Base-by-base conservation (phyloP, 768 basidiomycete genomes). In the Amanita muscaria region DNA sequence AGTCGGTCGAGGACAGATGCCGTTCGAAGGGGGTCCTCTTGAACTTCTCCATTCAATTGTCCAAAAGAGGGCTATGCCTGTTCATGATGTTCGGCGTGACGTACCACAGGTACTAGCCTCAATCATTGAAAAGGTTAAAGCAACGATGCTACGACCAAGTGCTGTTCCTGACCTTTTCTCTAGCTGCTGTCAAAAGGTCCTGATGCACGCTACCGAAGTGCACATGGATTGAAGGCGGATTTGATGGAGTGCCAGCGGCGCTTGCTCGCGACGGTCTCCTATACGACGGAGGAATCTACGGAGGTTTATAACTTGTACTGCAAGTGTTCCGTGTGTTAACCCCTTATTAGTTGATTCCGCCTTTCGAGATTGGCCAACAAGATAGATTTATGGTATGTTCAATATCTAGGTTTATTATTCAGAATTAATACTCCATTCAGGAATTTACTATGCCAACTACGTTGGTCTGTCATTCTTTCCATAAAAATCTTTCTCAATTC, bases 51-150 rank as follows among this genome's bases (percentile, higher is more conserved):
- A 83, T 53, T 71, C 81, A 2, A 80, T 85, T 43, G 79, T 83
- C 18, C 81, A 83, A 55, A 82, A 80, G 52, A 62, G 79, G 11
- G 80, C 83, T 0, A 82, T 82, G 76, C 79, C 79, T 7, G 82
- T 85, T 10, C 81, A 84, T 50, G 83, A 85, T 55, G 77, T 84
- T 15, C 68, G 84, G 33, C 67, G 80, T 37, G 84, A 87, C 56
- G 70, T 84, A 3, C 83, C 84, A 1, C 76, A 79, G 49, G 82
- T 87, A 10, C 61, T 87, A 16, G 80, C 80, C 3, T 64, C 69
- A 46, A 81, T 87, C 38, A 74, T 87, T 46, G 80, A 83, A 51
- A 83, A 80, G 67, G 80, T 73, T 51, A 35, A 57, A 25, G 24
- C 12, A 33, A 24, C 38, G 41, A 30, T 30, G 19, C 15, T 39